Base-by-base conservation (phyloP, 1,139 yeast genomes). In the Candida sp. region DNA sequence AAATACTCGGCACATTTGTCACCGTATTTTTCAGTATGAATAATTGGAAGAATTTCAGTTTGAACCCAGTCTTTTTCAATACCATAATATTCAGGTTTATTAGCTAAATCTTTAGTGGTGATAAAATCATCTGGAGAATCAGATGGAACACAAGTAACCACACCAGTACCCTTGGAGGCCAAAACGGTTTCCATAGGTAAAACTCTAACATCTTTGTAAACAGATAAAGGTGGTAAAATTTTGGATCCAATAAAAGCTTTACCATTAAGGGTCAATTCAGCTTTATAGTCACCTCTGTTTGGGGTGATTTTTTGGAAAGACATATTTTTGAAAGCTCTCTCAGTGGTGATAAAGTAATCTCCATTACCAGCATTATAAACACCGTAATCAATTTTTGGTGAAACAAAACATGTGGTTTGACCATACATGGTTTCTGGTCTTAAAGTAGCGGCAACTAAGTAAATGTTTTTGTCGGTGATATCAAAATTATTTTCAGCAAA, bases 391-490 rank as follows among this genome's bases (percentile, higher is more conserved):
- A 93, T 87, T 73, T 88, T 90, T 60, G 98, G 97, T 39, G 97
- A 88, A 29, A 93, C 98, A 59, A 93, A 95, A 77, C 98, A 91
- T 76, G 97, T 88, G 3, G 97, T 87, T 75, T 95, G 99, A 52
- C 98, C 99, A 60, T 91, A 91, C 97, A 95, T 89, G 55, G 99
- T 93, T 73, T 93, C 99, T 33, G 99, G 97, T 73, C 99, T 86
- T 58, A 95, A 81, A 55, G 99, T 93, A 33, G 99, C 99, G 49
- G 99, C 99, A 43, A 95, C 90, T 50, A 93, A 75, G 69, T 66
- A 90, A 35, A 90, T 76, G 54, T 82, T 84, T 69, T 87, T 88
- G 46, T 67, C 75, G 22, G 64, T 55, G 36, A 60, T 42, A 45
- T 74, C 75, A 47, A 82, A 74, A 32, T 64, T 64, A 38, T 77